These are phyloP conservation scores for Bipolaris victoriae DNA, from an alignment of 2,329 filamentous ascomycete genomes.

Conservation along the genomic window DNA sequence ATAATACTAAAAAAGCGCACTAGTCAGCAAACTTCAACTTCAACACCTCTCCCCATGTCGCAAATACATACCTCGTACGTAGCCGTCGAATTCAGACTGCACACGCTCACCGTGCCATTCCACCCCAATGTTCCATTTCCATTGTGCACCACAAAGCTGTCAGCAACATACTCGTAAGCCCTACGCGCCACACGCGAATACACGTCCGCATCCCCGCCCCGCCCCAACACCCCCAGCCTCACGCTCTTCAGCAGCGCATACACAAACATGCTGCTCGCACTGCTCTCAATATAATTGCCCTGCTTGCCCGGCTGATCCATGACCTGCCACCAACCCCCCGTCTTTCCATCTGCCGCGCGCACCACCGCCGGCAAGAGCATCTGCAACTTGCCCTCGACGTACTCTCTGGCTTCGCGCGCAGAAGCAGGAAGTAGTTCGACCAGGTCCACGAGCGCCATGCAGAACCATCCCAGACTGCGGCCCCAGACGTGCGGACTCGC, in stretches of 20 bases:
- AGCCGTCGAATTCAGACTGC: conserved; percentile 32
- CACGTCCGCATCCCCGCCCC: not conserved
- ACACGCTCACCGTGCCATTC: conserved; percentile 40
- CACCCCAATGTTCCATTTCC: conserved; percentile 36
- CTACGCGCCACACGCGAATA: conserved; percentile 37
- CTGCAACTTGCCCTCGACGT: conserved; percentile 7
- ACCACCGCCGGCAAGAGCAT: conserved; percentile 44
- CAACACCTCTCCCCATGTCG: no score
- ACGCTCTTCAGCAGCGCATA: conserved; percentile 60
- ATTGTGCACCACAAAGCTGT: conserved; percentile 27
- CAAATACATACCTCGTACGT: conserved; percentile 30
- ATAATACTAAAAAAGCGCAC: conserved; percentile 47
- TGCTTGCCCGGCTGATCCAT: conserved; percentile 56
- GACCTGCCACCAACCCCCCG: conserved; percentile 64
- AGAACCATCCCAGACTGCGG: conserved; percentile 62
- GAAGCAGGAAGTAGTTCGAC: conserved; percentile 49
- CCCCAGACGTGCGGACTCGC: conserved; percentile 62
- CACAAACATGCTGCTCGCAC: conserved; percentile 63
- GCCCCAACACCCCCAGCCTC: conserved; percentile 42
- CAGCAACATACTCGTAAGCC: conserved; percentile 44
- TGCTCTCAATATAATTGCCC: conserved; percentile 67
- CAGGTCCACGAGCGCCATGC: conserved; percentile 58
- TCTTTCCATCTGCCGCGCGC: conserved; percentile 28
- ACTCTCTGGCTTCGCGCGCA: not conserved
- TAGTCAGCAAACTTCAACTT: not conserved